Percentiles rank a stretch among this genome's conserved stretches.
Evolutionary conservation across 2,329 filamentous ascomycete species (phyloP).

Genomic region (Aspergillus candidus): DNA sequence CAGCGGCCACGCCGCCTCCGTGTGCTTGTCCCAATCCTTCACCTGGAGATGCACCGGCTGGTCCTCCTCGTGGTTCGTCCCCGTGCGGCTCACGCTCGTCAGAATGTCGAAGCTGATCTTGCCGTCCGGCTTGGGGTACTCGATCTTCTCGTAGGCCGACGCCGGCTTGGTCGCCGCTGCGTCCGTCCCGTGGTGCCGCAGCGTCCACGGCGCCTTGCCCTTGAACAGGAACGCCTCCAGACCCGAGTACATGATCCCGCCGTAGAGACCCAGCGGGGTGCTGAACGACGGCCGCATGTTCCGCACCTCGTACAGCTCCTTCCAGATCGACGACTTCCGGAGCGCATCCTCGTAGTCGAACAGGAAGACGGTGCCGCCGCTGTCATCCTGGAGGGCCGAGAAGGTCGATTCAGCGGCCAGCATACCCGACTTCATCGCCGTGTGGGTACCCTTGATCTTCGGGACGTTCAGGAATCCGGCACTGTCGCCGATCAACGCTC

Average conservation of each 20-base stretch:
- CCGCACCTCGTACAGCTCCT: conserved; percentile 86
- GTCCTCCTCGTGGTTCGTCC: conserved; percentile 98
- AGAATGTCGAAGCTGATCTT: conserved; percentile 94
- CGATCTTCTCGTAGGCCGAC: conserved; percentile 76
- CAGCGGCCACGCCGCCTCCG: conserved; percentile 71
- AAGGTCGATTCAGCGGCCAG: conserved; percentile 88
- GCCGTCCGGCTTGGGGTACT: conserved; percentile 94
- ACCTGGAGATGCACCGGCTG: conserved; percentile 95
- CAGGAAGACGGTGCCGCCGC: conserved; percentile 73
- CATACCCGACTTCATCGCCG: conserved; percentile 96
- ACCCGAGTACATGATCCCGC: conserved; percentile 86
- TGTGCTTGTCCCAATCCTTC: conserved; percentile 89
- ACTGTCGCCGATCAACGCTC: conserved; percentile 90
- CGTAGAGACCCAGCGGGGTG: conserved; percentile 76
- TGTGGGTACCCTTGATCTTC: conserved; percentile 98
- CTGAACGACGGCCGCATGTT: conserved; percentile 98
- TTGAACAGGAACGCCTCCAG: conserved; percentile 83
- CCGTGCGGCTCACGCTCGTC: conserved; percentile 89
- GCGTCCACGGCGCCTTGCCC: conserved; percentile 83
- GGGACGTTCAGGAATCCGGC: conserved; percentile 96
- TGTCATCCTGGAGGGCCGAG: conserved; percentile 57
- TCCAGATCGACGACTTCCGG: conserved; percentile 82
- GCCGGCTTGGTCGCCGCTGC: conserved; percentile 72
- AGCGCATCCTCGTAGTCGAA: conserved; percentile 91
- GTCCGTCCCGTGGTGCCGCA: conserved; percentile 77